phyloP scores from a whole-genome alignment of 257 asterid species.

The Fraxinus americana region DNA sequence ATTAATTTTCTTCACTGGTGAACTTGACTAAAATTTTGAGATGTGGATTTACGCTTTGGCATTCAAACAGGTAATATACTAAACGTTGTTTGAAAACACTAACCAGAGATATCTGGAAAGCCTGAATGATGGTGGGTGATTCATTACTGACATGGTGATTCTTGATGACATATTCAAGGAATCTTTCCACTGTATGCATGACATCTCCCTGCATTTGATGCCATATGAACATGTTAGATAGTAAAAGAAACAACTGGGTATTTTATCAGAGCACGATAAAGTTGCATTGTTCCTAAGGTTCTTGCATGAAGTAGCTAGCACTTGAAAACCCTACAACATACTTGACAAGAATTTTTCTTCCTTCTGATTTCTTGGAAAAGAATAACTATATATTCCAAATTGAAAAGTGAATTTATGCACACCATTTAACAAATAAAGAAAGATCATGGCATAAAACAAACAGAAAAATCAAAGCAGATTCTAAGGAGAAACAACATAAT shows the following conservation, averaged over 20 bases:
- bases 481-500: background rate
- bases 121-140: constrained; percentile 32
- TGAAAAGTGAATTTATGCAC: background rate
- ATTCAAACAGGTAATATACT: background rate
- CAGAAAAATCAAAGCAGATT: background rate
- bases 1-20: background rate
- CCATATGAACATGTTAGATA: background rate
- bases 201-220: constrained; percentile 29
- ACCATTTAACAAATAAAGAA: background rate
- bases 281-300: background rate
- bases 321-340: background rate
- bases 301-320: background rate
- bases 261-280: constrained; percentile 4
- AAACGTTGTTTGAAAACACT: constrained; percentile 16
- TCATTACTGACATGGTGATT: constrained; percentile 32
- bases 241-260: background rate
- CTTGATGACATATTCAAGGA: constrained; percentile 31
- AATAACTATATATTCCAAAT: background rate
- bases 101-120: constrained; percentile 38
- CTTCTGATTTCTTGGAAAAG: background rate
- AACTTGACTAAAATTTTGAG: background rate
- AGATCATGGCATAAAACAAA: background rate
- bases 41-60: background rate
- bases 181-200: constrained; percentile 20
- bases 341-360: background rate